Evolutionary conservation across 2,329 filamentous ascomycete genomes (phyloP).

Genomic region (Claviceps pazoutovae): DNA sequence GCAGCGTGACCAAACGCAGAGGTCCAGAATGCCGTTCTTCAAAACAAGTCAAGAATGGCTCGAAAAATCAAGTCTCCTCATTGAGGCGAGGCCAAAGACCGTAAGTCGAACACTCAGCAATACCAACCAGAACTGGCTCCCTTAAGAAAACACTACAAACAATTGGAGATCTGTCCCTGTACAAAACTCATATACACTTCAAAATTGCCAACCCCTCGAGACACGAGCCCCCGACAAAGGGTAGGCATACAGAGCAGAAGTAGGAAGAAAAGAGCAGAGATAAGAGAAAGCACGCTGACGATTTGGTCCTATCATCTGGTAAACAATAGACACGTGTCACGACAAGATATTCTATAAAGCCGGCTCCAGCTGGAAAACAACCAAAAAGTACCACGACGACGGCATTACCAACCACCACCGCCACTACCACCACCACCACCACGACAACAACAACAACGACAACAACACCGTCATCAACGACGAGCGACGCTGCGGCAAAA

Average conservation of each 20-base stretch:
- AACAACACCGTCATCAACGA: not conserved
- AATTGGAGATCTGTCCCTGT: too few species aligned
- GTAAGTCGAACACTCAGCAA: constrained; percentile 35
- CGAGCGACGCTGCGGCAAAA: constrained; percentile 13
- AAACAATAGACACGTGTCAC: constrained; percentile 65
- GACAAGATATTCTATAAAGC: constrained; percentile 72
- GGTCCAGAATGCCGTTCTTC: constrained; percentile 58
- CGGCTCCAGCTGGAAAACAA: constrained; percentile 20
- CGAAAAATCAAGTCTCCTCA: constrained; percentile 68
- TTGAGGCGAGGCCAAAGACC: constrained; percentile 73
- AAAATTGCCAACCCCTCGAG: too few species aligned
- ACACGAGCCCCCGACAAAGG: not conserved
- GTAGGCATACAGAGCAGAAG: not conserved
- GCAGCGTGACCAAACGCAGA: not conserved
- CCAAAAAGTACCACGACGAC: constrained; percentile 10
- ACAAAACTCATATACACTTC: too few species aligned
- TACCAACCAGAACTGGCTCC: too few species aligned
- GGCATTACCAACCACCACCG: too few species aligned
- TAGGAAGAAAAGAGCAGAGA: not conserved
- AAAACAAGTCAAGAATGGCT: constrained; percentile 82
- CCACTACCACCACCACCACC: too few species aligned
- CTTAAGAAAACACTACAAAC: too few species aligned
- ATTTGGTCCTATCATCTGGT: constrained; percentile 3
- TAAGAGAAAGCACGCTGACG: not conserved
- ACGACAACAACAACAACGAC: not conserved